phyloP scores from a whole-genome alignment of 768 basidiomycete genomes.

The Favolaschia claudopus region DNA sequence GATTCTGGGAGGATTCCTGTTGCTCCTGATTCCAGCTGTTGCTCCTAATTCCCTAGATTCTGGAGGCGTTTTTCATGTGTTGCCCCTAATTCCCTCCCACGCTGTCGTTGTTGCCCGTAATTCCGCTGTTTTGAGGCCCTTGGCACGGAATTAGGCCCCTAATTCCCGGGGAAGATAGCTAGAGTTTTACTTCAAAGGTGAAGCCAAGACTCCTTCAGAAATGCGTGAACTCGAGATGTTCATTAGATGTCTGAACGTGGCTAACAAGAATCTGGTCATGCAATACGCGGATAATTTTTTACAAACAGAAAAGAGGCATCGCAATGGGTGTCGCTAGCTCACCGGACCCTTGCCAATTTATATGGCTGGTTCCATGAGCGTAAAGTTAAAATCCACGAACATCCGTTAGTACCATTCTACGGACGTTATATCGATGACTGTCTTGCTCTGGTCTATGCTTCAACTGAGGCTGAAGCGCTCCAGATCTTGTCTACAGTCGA shows the following conservation, averaged over 20 bases:
- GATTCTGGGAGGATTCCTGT: too few relatives aligned
- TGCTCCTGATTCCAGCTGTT: too few relatives aligned
- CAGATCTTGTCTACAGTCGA: not conserved
- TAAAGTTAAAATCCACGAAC: not conserved
- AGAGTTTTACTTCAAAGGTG: constrained; percentile 10
- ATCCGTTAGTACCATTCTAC: constrained; percentile 33
- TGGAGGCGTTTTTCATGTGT: not conserved
- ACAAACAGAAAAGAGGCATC: constrained; percentile 35
- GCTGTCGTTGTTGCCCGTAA: too few relatives aligned
- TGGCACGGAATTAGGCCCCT: too few relatives aligned
- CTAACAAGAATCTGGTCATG: constrained; percentile 30
- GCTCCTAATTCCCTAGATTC: too few relatives aligned
- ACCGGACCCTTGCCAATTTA: constrained; percentile 40
- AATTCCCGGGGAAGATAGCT: too few relatives aligned
- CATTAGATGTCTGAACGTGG: constrained; percentile 18
- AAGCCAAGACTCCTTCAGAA: not conserved
- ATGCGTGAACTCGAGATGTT: constrained; percentile 21
- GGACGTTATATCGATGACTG: constrained; percentile 44
- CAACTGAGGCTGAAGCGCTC: constrained; percentile 22
- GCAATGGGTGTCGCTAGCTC: constrained; percentile 41
- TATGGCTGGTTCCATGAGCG: constrained; percentile 35
- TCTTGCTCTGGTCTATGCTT: constrained; percentile 30
- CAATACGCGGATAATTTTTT: constrained; percentile 29
- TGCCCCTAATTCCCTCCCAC: not conserved
- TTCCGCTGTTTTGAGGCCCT: too few relatives aligned